Base-by-base conservation (phyloP, 148 eudicot species). In the Dianthus caryophyllus region DNA sequence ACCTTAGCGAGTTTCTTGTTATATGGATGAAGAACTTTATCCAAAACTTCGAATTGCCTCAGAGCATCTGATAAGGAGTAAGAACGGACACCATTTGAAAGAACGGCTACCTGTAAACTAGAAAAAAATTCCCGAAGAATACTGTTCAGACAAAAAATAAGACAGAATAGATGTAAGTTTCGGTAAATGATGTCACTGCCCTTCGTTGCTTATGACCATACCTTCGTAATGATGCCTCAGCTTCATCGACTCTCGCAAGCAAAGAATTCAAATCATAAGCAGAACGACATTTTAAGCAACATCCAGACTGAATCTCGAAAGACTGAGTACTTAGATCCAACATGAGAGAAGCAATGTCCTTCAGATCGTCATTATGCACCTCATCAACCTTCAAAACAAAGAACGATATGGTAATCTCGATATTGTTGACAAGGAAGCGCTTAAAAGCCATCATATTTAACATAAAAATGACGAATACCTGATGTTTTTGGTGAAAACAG, bases 1-100 rank as follows among this genome's bases (percentile, higher is more conserved):
- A 92, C 98, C 92, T 86, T 83, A 6, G 97, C 98, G 77, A 84
- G 80, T 75, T 78, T 90, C 82, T 88, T 89, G 79, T 88, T 93
- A 79, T 78, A 87, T 31, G 92, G 76, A 82, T 93, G 96, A 46
- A 84, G 71, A 59, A 63, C 65, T 60, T 76, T 77, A 66, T 77
- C 74, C 69, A 87, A 61, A 69, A 81, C 73, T 67, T 83, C 73
- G 58, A 87, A 77, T 67, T 84, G 78, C 48, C 46, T 73, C 74
- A 83, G 53, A 70, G 85, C 89, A 68, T 80, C 80, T 46, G 81
- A 77, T 29, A 90, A 58, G 53, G 49, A 38, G 73, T 46, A 76
- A 61, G 52, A 52, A 60, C 59, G 39, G 30, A 84, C 66, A 58
- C 77, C 22, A 64, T 82, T 62, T n/a, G 79, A 78, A 74, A 38